A percentile compares a stretch with the other conserved stretches of the same genome.
These are phyloP conservation scores for Penicillium salamii DNA, from an alignment of 495 filamentous ascomycete genomes.

Conservation along the genomic window DNA sequence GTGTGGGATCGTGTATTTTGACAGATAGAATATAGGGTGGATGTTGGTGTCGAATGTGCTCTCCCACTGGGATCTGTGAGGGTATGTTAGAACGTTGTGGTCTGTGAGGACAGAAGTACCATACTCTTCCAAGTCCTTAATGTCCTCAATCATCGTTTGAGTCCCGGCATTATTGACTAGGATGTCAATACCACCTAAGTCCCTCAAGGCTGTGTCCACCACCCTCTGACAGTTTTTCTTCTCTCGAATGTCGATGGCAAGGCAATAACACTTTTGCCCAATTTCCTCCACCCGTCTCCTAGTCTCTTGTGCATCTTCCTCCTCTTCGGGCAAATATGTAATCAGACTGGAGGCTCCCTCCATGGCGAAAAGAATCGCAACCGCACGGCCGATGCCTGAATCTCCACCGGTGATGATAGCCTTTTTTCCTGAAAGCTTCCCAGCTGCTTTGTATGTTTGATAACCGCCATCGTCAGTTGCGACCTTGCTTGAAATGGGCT, in stretches of 20 bases:
- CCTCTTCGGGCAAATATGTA: constrained; percentile 71
- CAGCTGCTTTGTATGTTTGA: constrained; percentile 73
- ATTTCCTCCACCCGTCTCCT: constrained; percentile 63
- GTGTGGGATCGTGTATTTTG: constrained; percentile 75
- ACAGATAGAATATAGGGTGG: constrained; percentile 67
- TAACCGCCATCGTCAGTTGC: constrained; percentile 69
- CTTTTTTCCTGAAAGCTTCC: constrained; percentile 71
- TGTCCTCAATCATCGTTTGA: constrained; percentile 72
- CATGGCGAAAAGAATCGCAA: constrained; percentile 77
- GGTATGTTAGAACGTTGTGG: not conserved
- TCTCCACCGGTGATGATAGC: constrained; percentile 84
- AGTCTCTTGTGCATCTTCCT: constrained; percentile 74
- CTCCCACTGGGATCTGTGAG: constrained; percentile 68
- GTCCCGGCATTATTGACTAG: constrained; percentile 79
- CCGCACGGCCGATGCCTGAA: constrained; percentile 76
- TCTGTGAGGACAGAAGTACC: constrained; percentile 10
- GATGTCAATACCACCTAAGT: constrained; percentile 70
- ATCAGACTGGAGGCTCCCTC: constrained; percentile 78
- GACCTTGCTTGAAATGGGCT: constrained; percentile 62
- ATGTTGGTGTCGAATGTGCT: constrained; percentile 73
- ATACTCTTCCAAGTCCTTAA: constrained; percentile 69
- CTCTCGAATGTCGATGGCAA: constrained; percentile 59
- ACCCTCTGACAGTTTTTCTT: constrained; percentile 67
- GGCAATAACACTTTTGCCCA: constrained; percentile 58
- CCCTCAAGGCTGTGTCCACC: constrained; percentile 59